Base-by-base conservation (phyloP, 148 eudicot species). In the Nepenthes mirabilis region DNA sequence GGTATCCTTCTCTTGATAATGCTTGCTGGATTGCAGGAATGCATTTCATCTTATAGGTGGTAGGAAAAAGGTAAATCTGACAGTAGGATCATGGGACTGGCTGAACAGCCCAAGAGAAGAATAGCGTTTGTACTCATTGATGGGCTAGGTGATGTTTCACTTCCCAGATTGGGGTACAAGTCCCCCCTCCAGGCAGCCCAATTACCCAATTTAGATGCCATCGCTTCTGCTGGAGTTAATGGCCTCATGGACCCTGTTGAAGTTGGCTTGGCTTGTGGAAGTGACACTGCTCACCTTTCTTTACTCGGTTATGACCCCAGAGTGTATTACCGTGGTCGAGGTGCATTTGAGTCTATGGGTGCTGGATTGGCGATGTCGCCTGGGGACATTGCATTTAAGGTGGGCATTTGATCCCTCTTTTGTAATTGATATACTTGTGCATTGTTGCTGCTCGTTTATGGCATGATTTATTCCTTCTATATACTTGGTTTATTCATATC, bases 201-300 rank as follows among this genome's bases (percentile, higher is more conserved):
- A 56, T 64, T 82, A 47, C 96, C 96, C 12, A 82, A 89, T 62
- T 67, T 88, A 72, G 95, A 93, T 71, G 89, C 89, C 11, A 80
- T 93, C 60, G 95, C 96, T 69, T 86, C 89, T 59, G 88, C 99
- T 64, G 99, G 98, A 33, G 85, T 93, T 52, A 93, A 86, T 76
- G 99, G 96, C 63, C 81, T 93, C 45, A 88, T 93, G 99, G 98
- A 93, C 65, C 99, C 99, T 33, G 96, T 93, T 57, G 99, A 93
- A 83, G 91, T 80, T 32, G 99, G 98, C 49, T 83, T 93, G 65
- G 99, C 70, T 33, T 93, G 98, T 70, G 99, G 96, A 65, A 93
- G 96, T 69, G 99, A 93, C 73, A 93, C 99, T 2, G 99, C 99
- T 1, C 99, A 93, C 74, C 96, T 93, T 72, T 93, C 96, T 65